phyloP scores from a whole-genome alignment of 1,284 basidiomycete species.

The Ustilago loliicola region DNA sequence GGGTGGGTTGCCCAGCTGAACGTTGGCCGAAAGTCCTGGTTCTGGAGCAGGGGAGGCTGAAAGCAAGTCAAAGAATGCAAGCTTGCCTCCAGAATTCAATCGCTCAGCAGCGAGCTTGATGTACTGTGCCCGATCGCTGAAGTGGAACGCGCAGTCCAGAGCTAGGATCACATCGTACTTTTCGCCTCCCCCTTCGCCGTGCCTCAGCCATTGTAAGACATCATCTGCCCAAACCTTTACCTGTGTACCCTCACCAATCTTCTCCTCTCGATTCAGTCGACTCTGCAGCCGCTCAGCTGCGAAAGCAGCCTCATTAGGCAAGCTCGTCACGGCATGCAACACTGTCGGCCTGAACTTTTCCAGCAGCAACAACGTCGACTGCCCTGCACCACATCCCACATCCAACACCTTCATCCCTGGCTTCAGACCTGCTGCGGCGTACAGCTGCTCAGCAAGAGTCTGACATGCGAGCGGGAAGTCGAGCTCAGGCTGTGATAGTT shows the following conservation, averaged over 20 bases:
- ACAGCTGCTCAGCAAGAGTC: conserved; percentile 54
- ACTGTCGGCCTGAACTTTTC: conserved; percentile 29
- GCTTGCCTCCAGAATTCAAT: conserved; percentile 53
- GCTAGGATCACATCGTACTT: conserved; percentile 65
- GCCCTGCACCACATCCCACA: conserved; percentile 66
- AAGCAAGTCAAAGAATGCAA: conserved; percentile 64
- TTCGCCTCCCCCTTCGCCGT: conserved; percentile 11
- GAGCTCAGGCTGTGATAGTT: conserved; percentile 22
- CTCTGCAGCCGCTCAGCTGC: conserved; percentile 32
- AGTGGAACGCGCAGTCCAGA: conserved; percentile 69
- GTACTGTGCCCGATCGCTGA: conserved; percentile 53
- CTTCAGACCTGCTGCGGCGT: conserved; percentile 43
- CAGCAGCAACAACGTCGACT: conserved; percentile 61
- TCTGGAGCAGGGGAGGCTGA: conserved; percentile 58
- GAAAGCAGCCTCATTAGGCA: conserved; percentile 47
- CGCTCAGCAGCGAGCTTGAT: conserved; percentile 43
- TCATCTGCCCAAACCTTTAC: conserved; percentile 57
- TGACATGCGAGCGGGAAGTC: conserved; percentile 50
- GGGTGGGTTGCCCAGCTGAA: conserved; percentile 18
- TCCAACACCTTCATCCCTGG: conserved; percentile 55
- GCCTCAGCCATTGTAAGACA: conserved; percentile 46
- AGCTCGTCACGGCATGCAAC: conserved; percentile 65
- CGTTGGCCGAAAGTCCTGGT: not conserved
- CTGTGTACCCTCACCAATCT: not conserved
- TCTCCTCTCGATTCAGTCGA: not conserved